phyloP scores from a whole-genome alignment of 2,329 filamentous ascomycete species.

The Blastomyces gilchristii region DNA sequence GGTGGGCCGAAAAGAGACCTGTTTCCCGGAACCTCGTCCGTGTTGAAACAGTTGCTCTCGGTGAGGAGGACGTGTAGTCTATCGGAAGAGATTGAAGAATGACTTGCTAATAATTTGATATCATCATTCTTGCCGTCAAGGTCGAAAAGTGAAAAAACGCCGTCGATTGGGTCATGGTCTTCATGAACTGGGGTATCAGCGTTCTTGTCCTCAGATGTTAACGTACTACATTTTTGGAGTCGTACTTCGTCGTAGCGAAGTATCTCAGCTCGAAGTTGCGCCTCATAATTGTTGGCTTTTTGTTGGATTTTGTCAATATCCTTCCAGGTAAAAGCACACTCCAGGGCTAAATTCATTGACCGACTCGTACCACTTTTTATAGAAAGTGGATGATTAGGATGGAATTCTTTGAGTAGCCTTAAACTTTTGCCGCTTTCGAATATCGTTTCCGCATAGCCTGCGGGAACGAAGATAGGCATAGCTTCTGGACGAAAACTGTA shows the following conservation, averaged over 20 bases:
- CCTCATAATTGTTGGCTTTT: constrained; percentile 42
- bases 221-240: background rate
- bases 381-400: constrained; percentile 60
- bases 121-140: constrained; percentile 23
- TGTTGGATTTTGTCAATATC: constrained; percentile 55
- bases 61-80: constrained; percentile 24
- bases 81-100: constrained; percentile 20
- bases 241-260: constrained; percentile 25
- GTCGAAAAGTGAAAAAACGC: constrained; percentile 29
- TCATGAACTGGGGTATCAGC: background rate
- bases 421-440: constrained; percentile 72
- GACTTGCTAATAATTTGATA: background rate
- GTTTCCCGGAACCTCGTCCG: constrained; percentile 13
- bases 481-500: constrained; percentile 43
- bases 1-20: constrained; percentile 28
- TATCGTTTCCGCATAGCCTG: constrained; percentile 59
- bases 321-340: constrained; percentile 64
- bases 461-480: constrained; percentile 61
- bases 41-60: constrained; percentile 17
- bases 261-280: constrained; percentile 28
- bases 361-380: constrained; percentile 39
- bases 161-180: constrained; percentile 10
- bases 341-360: constrained; percentile 46
- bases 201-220: background rate
- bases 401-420: constrained; percentile 58